Evolutionary conservation across 2,329 filamentous ascomycete species (phyloP), one percentile per base, ranked within the genome.

Genomic region (Colletotrichum sp.): DNA sequence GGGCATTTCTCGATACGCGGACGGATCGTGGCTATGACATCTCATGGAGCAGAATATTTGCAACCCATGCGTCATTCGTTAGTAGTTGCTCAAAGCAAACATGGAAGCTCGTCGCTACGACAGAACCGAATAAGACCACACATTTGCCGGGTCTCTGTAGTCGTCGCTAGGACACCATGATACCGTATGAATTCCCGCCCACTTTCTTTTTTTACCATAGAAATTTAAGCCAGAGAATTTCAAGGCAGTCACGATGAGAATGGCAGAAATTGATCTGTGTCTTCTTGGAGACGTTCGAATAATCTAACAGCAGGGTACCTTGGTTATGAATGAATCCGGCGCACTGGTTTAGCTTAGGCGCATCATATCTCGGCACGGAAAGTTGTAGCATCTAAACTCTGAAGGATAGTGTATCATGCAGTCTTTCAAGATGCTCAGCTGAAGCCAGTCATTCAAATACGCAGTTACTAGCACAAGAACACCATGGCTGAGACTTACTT

Each of bases 141-240:
- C n/a, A 13, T 49, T 49, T 49, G n/a, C n/a, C 1, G 10, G n/a
- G 5, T 0, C n/a, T 12, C 6, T 3, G 2, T 21, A 8, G n/a
- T 49, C 3, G 44, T 10, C 30, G 4, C 28, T 4, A 4, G 6
- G n/a, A 5, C n/a, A 21, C 10, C 12, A 13, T 49, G 10, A 21
- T 6, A 1, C n/a, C 10, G 3, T 13, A 7, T 7, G n/a, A 21
- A 13, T 6, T 6, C 18, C 44, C 44, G 5, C 0, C 5, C 7
- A 36, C 34, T 36, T 36, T 36, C 0, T 36, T 34, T 36, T 15
- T 36, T 36, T 36, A 0, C 34, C 34, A n/a, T 21, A 4, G 5
- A 49, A 36, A 36, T 0, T 0, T 16, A 13, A 49, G 10, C 1
- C 8, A 49, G n/a, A 49, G 5, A 49, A 4, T n/a, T 12, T 2